Conservation (phyloP, 2,329 filamentous ascomycete species). For the Cylindrodendrum hubeiense region DNA sequence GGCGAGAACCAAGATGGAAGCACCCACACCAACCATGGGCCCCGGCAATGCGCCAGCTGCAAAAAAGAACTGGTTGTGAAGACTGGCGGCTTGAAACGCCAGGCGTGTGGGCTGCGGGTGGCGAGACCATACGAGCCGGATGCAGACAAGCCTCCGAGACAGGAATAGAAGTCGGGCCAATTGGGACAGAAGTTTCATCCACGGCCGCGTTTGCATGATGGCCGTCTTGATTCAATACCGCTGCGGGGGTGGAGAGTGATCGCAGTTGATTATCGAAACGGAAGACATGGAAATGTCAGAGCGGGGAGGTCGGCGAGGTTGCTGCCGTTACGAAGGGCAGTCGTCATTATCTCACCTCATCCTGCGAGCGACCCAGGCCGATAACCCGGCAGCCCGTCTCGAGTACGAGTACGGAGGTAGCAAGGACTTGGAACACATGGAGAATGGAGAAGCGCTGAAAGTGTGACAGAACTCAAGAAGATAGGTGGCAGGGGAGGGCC, state of each 20-base stretch:
- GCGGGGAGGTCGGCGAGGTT: neutral
- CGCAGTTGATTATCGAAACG: neutral
- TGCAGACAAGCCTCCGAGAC: slow-evolving; percentile 2
- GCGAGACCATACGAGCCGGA: neutral
- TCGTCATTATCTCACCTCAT: slow-evolving; percentile 1
- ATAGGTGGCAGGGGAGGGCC: neutral
- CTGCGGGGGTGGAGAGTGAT: neutral
- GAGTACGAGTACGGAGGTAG: neutral
- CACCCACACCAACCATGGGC: neutral
- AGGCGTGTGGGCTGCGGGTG: neutral
- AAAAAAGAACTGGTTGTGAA: neutral
- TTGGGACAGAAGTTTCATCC: slow-evolving; percentile 3
- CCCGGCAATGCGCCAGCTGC: neutral
- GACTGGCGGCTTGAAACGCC: slow-evolving; percentile 1
- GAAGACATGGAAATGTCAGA: neutral
- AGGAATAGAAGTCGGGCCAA: slow-evolving; percentile 17
- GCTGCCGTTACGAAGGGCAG: neutral
- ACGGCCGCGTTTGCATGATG: neutral
- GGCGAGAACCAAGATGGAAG: neutral
- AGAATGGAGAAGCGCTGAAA: neutral
- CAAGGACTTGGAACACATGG: neutral
- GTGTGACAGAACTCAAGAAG: neutral
- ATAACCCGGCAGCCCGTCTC: neutral
- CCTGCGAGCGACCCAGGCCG: neutral
- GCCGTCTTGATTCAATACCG: neutral